Base-by-base conservation (phyloP, 257 asterid genomes). In the Solanum bulbocastanum region DNA sequence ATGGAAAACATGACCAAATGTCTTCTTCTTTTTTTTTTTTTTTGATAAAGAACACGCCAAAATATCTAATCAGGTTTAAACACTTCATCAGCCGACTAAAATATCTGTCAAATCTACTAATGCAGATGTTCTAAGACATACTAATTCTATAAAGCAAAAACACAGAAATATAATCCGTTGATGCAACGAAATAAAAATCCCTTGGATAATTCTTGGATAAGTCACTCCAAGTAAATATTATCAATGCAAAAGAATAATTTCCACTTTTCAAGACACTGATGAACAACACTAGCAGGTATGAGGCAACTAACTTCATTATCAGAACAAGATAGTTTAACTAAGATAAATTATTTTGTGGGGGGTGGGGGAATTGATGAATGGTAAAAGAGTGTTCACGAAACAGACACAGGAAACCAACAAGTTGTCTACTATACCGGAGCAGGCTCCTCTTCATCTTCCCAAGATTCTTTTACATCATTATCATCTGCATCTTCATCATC, bases 381-480 rank as follows among this genome's bases (percentile, higher is more conserved):
- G 62, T 44, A 23, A 58, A 79, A 42, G 39, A 13, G 15, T 27
- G 66, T 44, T 27, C 6, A 10, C 20, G 27, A 82, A 79, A 49
- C 32, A 82, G 30, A 30, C 25, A 11, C 32, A 49, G 69, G 65
- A 44, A 82, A 82, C 22, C 27, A 49, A 46, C 46, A 81, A 82
- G 69, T 82, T 46, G 69, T 82, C 30, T 49, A 30, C 44, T 32
- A 82, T 89, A 96, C 98, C 90, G 89, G 88, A n/a, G 89, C 93
- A 81, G 94, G 90, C 90, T 96, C 98, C 4, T 97, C 99, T 27
- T 96, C 98, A 88, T 97, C 99, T 92, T 97, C 99, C 99, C 99
- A 97, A 76, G 98, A 96, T 11, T 97, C 99, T 90, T 93, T 97
- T 83, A 96, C 93, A 85, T 92, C 97, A 87, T 93, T 83, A 27